phyloP scores from a whole-genome alignment of 768 basidiomycete genomes.

The Cantharellus cinnabarinus region DNA sequence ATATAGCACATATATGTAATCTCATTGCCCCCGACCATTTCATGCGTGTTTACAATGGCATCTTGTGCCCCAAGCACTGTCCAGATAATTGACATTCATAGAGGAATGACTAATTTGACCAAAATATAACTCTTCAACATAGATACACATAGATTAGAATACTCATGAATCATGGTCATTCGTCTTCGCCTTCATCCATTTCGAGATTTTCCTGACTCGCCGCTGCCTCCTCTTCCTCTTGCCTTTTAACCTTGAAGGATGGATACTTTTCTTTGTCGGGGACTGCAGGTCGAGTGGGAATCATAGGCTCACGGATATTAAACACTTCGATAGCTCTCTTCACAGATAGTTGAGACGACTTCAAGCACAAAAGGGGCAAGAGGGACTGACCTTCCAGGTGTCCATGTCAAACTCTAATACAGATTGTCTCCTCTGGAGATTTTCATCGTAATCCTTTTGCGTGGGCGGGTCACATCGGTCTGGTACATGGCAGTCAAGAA shows the following conservation, averaged over 20 bases:
- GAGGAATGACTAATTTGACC: too few species aligned
- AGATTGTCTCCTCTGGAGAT: conserved; percentile 59
- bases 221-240: background rate
- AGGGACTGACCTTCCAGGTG: conserved; percentile 53
- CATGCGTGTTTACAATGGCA: too few species aligned
- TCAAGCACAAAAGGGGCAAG: background rate
- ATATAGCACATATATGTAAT: too few species aligned
- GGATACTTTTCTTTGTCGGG: background rate
- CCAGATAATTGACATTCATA: too few species aligned
- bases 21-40: too few species aligned
- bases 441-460: conserved; percentile 39
- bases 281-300: conserved; percentile 41
- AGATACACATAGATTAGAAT: too few species aligned
- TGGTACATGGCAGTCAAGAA: conserved; percentile 29
- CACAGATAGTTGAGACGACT: background rate
- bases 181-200: background rate
- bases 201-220: background rate
- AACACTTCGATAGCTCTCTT: conserved; percentile 58
- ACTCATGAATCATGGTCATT: background rate
- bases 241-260: background rate
- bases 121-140: too few species aligned
- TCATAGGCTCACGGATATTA: conserved; percentile 50
- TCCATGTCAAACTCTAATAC: conserved; percentile 84
- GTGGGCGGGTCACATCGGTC: conserved; percentile 27
- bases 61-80: too few species aligned